Evolutionary conservation across 2,329 filamentous ascomycete species (phyloP), one percentile per base, ranked within the genome.

Genomic region (Pezicula carpinea): DNA sequence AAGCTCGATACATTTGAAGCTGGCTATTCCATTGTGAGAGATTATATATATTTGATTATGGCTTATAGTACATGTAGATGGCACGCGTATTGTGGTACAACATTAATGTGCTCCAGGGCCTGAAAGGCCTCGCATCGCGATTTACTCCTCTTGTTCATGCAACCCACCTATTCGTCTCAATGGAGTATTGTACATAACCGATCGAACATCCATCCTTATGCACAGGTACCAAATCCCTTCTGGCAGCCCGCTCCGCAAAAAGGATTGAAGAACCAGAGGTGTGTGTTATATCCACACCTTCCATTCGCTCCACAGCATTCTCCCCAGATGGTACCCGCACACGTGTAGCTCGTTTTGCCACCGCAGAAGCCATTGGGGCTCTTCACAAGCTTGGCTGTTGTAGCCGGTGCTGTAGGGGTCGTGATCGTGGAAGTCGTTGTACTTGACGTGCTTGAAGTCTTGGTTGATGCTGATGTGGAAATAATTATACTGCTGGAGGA

Each of bases 241-340:
- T 63, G 55, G 47, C 61, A 66, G 1, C 57, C 60, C 19, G 52
- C 45, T 7, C 62, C 62, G 48, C 63, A 65, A 39, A 63, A 59
- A 29, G 51, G 49, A 1, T 48, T n/a, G 15, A 52, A 48, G n/a
- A 46, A 15, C 7, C 22, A 3, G 13, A 44, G n/a, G 1, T 26
- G n/a, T 1, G 41, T 29, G n/a, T 31, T 42, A 17, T 38, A 42
- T 23, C 61, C 63, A 47, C 61, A 65, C 51, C 57, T 58, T 14
- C 58, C 59, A 44, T 52, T 49, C 22, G 56, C 43, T 21, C 56
- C 61, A 43, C 61, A 64, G 45, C 60, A 65, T 6, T 48, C 18
- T 11, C 61, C 61, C 14, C 33, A 49, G 7, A 33, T 49, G 29
- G 53, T 50, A 3, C 56, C 50, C 15, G 14, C 19, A 34, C 62